Percentiles rank a stretch among this genome's conserved stretches.
Evolutionary conservation across 148 eudicot species (phyloP).

Genomic region (Bassia scoparia): DNA sequence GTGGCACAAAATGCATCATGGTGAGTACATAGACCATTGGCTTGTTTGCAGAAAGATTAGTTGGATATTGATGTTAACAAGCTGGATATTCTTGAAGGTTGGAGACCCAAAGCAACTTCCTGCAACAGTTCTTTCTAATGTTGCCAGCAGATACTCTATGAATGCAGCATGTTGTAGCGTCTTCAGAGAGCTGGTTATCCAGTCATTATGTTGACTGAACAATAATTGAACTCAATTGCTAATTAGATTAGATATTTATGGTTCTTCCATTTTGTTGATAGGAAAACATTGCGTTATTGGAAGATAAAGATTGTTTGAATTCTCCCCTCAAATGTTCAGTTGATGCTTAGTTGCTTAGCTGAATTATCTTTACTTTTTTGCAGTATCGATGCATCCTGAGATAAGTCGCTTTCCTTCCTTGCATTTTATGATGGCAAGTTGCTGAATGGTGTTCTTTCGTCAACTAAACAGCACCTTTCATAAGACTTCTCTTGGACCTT

Average conservation of each 20-base stretch:
- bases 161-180: conserved; percentile 99
- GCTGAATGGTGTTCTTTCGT: conserved; percentile 65
- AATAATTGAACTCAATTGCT: conserved; percentile 39
- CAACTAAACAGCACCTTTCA: conserved; percentile 71
- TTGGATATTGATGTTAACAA: conserved; percentile 9
- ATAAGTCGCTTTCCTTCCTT: conserved; percentile 80
- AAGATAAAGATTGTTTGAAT: too few species aligned
- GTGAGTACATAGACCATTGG: conserved; percentile 37
- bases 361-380: conserved; percentile 21
- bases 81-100: conserved; percentile 50
- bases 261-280: conserved; percentile 5
- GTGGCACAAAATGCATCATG: conserved; percentile 85
- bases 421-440: conserved; percentile 87
- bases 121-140: conserved; percentile 93
- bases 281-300: too few species aligned
- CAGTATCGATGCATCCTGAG: conserved; percentile 99
- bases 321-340: not conserved
- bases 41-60: not conserved
- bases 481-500: conserved; percentile 81
- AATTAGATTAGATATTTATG: conserved; percentile 10
- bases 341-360: conserved; percentile 11
- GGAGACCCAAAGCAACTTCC: conserved; percentile 99
- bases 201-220: conserved; percentile 86
- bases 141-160: conserved; percentile 84
- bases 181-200: conserved; percentile 93